Evolutionary conservation across 1,284 basidiomycete genomes (phyloP), one percentile per base, ranked within the genome.

Genomic region (Papiliotrema laurentii): DNA sequence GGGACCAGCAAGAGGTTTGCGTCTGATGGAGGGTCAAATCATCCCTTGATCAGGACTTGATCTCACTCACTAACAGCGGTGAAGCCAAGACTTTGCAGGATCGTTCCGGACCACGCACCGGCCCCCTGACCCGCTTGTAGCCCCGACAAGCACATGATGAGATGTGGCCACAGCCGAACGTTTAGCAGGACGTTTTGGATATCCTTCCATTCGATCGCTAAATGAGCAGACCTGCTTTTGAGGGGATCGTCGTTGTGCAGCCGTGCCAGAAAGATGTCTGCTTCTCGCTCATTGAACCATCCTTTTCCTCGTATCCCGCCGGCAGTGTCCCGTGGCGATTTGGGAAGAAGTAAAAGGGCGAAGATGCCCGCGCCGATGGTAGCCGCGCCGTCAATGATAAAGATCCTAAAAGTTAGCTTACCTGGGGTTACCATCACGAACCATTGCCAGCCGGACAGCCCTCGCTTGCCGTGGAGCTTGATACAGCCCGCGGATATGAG

Each of bases 201-300:
- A 24, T 44, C 42, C 18, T 2, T 44, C 42, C 42, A 44, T 7
- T 21, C 18, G 31, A 44, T 44, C 7, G 31, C 31, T 4, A 44
- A 30, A 21, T 30, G 31, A 16, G 26, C 42, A 3, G 26, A 31
- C 7, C 27, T 18, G 4, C 22, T 22, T 24, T 44, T 44, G 42
- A 44, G 42, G 3, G 42, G 42, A 19, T 44, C 42, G 42, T 44
- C 42, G 27, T 30, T 34, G 31, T 44, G 21, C 11, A 44, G 42
- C 3, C 42, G 42, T 2, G 42, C 42, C 27, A 44, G 25, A 30
- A 40, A 40, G 19, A 76, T 71, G 10, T 59, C 63, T 39, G 71
- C 71, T 35, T 76, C 73, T 21, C 65, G 54, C 24, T 73, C 73
- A 0, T 56, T 68, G 54, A 76, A 74, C 64, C 66, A 75, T 1